Base-by-base conservation (phyloP, 2,329 filamentous ascomycete genomes). In the Erysiphe pulchra region DNA sequence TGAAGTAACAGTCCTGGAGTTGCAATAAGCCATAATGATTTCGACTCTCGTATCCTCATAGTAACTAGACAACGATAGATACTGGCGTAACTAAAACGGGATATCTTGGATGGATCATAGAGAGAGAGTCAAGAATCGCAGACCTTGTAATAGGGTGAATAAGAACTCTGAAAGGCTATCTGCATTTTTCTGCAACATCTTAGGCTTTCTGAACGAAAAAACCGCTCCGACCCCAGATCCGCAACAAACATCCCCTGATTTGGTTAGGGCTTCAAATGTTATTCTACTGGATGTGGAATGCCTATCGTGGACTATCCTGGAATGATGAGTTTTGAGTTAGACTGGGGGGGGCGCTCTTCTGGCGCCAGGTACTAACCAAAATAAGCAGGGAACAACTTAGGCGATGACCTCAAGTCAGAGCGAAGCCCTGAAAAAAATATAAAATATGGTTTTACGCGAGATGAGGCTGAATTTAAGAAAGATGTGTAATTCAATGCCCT, bases 191-290 rank as follows among this genome's bases (percentile, higher is more conserved):
- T 28, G 24, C 24, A 28, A 8, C 8, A 28, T 28, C 24, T 28
- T 7, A 28, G 24, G 8, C 24, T 28, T 28, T 28, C 24, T 28
- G 24, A 8, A 9, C 8, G 24, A 28, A 30, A 34, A 33, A 44
- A 28, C 42, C 42, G 42, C 42, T 44, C 30, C 42, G 42, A 44
- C 42, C 42, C 42, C 42, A 18, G 16, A 33, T 44, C 14, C 17
- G 30, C 30, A 44, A 13, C 16, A 32, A 20, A 11, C 24, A 17
- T 33, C 33, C 42, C 42, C 30, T 44, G 30, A 10, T 28, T 9
- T 33, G 32, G 28, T 13, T 17, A 18, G 40, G 24, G 24, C 24
- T 28, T 28, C 24, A 28, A 1, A 6, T 28, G 24, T 9, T 3
- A 28, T 28, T 28, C 20, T 28, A n/a, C 16, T 37, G 34, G 34